Percentiles rank a stretch among this genome's conserved stretches.
phyloP scores from a whole-genome alignment of 1,139 yeast genomes.

The Hemisphaericaspora xylofermentans region DNA sequence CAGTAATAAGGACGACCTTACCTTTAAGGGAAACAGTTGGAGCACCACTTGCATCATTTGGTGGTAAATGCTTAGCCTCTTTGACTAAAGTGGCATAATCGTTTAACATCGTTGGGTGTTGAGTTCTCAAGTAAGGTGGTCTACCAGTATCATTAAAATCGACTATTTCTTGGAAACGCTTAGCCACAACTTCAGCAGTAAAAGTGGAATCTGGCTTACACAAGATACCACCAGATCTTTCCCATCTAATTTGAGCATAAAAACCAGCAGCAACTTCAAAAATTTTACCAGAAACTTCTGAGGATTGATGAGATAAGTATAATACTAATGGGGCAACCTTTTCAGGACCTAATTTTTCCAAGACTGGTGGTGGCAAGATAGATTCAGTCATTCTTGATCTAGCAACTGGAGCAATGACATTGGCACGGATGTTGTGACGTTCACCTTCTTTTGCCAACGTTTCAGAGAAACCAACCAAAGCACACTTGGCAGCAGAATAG shows the following conservation, averaged over 20 bases:
- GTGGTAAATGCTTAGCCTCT: constrained; percentile 52
- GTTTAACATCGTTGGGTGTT: constrained; percentile 65
- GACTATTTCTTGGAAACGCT: constrained; percentile 61
- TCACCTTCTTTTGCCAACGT: constrained; percentile 93
- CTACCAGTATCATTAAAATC: constrained; percentile 57
- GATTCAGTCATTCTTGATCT: constrained; percentile 95
- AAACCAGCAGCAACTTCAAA: constrained; percentile 96
- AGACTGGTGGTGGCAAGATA: constrained; percentile 79
- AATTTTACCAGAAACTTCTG: constrained; percentile 64
- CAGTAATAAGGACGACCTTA: constrained; percentile 89
- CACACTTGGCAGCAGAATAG: constrained; percentile 92
- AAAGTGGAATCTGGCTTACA: constrained; percentile 77
- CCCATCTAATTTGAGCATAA: constrained; percentile 92
- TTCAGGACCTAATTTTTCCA: constrained; percentile 80
- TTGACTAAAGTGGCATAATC: constrained; percentile 58
- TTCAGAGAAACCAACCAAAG: constrained; percentile 87
- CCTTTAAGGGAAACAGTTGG: constrained; percentile 62
- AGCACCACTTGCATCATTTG: constrained; percentile 55
- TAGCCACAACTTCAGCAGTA: constrained; percentile 83
- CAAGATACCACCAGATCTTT: constrained; percentile 82
- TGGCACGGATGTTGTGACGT: constrained; percentile 78
- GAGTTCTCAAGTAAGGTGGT: constrained; percentile 53
- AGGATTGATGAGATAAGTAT: constrained; percentile 68
- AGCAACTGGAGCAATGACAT: constrained; percentile 91
- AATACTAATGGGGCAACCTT: constrained; percentile 89